Base-by-base conservation (phyloP, 164 flowering plant species). In the Kalanchoe fedtschenkoi region DNA sequence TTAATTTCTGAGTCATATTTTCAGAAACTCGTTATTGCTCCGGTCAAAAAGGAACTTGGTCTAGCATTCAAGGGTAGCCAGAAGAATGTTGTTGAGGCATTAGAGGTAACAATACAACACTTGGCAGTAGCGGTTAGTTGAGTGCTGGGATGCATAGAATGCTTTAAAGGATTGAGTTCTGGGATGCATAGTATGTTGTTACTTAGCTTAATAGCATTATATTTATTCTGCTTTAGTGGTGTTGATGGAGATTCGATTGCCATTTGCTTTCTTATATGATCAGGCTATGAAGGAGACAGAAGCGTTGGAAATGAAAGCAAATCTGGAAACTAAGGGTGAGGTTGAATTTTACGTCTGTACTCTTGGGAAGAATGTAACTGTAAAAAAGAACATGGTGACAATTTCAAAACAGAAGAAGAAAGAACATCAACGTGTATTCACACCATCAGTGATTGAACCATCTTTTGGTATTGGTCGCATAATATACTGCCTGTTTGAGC, bases 391-490 rank as follows among this genome's bases (percentile, higher is more conserved):
- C 55, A 86, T 86, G 91, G 79, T 86, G 54, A 63, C 80, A 19
- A 81, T 86, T 47, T 78, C 85, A 30, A 81, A 77, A 65, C 85
- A 74, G 75, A 86, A 65, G 61, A 86, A 76, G 78, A 83, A 80
- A 65, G 86, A 81, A 65, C 86, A 83, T 60, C 88, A 83, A 82
- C 80, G 97, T 74, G 86, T 80, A 58, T 93, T 88, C 63, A 90
- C 97, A 0, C 99, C 99, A 32, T 93, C 99, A 24, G 97, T 93
- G 17, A 84, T 93, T 61, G 97, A 93, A 62, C 99, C 99, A 51
- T 93, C 95, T 21, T 93, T 93, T 78, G 99, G 99, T n/a, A 91
- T 93, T 68, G 97, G 99, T 5, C 70, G 99, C 64, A 93, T 93
- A 46, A 90, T 93, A 26, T 93, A 88, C 70, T 87, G 99, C 44